Evolutionary conservation across 768 basidiomycete genomes (phyloP), one percentile per base, ranked within the genome.

Genomic region (Hydnum rufescens): DNA sequence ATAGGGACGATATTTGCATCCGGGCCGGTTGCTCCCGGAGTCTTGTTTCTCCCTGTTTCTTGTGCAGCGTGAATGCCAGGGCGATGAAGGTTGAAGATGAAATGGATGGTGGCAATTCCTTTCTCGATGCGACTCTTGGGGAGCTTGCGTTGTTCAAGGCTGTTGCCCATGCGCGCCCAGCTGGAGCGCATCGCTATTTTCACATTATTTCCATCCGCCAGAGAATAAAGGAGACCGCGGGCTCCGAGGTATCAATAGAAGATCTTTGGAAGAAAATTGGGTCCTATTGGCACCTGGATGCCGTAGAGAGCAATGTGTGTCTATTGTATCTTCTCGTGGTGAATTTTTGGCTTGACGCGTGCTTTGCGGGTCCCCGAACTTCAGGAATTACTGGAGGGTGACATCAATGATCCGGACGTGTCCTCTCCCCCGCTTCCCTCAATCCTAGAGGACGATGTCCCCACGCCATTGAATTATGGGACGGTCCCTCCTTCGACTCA

Each of bases 61-160:
- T 39, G 36, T 22, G 36, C 22, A 22, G 36, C 36, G 13, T 22
- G 36, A 47, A 47, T 47, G 13, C 13, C 44, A 47, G 26, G 44
- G 13, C 36, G 13, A 47, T 47, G 44, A 23, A 47, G 13, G 13
- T 25, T 28, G 44, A 16, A n/a, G n/a, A n/a, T n/a, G n/a, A n/a
- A n/a, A n/a, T n/a, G n/a, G n/a, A n/a, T 47, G 44, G 25, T 13
- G 44, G 23, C 13, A 23, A 47, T 16, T 13, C 26, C 16, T 78
- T 80, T 60, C 75, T 89, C 36, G 72, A 79, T 61, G 77, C 74
- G 4, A 74, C 85, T 51, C 76, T 80, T 58, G 87, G 87, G 36
- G 87, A 90, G 64, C 83, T 87, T 46, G 72, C 82, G 5, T 82
- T 90, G 65, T 88, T 89, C 62, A 75, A 81, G 49, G 80, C 82